Evolutionary conservation across 1,139 yeast species (phyloP).

Genomic region (Saccharomyces hybrid): DNA sequence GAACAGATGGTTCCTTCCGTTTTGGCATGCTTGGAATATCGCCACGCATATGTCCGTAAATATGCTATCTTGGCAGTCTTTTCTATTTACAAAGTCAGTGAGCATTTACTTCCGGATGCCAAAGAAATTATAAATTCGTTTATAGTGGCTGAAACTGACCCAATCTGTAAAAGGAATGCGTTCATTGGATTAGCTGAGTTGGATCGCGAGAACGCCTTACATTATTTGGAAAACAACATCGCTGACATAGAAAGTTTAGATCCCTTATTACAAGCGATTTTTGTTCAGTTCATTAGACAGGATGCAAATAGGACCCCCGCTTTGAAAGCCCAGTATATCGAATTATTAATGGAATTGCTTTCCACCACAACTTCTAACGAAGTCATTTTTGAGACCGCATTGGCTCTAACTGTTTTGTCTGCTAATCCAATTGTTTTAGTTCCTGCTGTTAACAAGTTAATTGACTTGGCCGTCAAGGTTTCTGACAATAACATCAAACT

Average conservation of each 20-base stretch:
- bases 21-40: conserved; percentile 84
- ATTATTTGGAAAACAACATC: conserved; percentile 68
- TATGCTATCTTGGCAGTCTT: conserved; percentile 90
- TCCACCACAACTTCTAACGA: conserved; percentile 64
- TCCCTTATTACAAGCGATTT: conserved; percentile 78
- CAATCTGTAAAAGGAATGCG: conserved; percentile 93
- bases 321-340: conserved; percentile 63
- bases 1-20: conserved; percentile 95
- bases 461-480: conserved; percentile 84
- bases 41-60: conserved; percentile 96
- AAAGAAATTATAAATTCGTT: conserved; percentile 72
- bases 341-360: conserved; percentile 64
- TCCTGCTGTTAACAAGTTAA: conserved; percentile 75
- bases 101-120: conserved; percentile 90
- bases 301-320: conserved; percentile 63
- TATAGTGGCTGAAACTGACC: conserved; percentile 76
- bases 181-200: conserved; percentile 80
- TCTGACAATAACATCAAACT: conserved; percentile 90
- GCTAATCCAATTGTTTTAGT: conserved; percentile 58
- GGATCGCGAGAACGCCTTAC: conserved; percentile 78
- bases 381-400: conserved; percentile 88
- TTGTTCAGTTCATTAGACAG: conserved; percentile 83
- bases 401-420: conserved; percentile 70
- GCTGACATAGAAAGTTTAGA: conserved; percentile 62
- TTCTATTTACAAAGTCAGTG: conserved; percentile 75